Evolutionary conservation across 345 rosid genomes (phyloP).

Genomic region (Trapa bicornis): DNA sequence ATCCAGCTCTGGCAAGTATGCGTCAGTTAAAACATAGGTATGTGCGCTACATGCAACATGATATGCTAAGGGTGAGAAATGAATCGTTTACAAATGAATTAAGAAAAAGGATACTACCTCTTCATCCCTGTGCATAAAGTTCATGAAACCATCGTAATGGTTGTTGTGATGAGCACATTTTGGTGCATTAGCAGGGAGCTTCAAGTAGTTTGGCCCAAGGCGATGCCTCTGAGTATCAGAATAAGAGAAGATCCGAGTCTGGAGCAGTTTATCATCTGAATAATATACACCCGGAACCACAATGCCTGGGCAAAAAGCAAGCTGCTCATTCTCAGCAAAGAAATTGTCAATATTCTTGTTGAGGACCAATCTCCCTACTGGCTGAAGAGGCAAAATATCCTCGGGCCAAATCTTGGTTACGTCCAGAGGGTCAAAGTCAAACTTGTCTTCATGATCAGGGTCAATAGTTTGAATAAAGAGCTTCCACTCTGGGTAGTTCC

Average conservation of each 20-base stretch:
- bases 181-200: slow-evolving; percentile 86
- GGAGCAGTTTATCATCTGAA: slow-evolving; percentile 90
- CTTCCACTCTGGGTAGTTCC: slow-evolving; percentile 88
- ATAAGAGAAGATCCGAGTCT: slow-evolving; percentile 77
- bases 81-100: background rate
- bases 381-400: slow-evolving; percentile 84
- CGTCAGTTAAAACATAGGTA: background rate
- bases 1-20: no score
- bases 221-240: slow-evolving; percentile 97
- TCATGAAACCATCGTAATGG: slow-evolving; percentile 90
- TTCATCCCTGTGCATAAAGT: slow-evolving; percentile 89
- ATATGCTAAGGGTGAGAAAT: background rate
- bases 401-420: slow-evolving; percentile 99
- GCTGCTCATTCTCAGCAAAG: slow-evolving; percentile 91
- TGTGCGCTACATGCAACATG: background rate
- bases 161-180: slow-evolving; percentile 91
- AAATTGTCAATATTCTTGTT: slow-evolving; percentile 92
- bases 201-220: slow-evolving; percentile 95
- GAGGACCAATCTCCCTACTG: slow-evolving; percentile 93
- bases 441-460: slow-evolving; percentile 70
- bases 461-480: slow-evolving; percentile 78
- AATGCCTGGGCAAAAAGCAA: slow-evolving; percentile 89
- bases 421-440: slow-evolving; percentile 93
- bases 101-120: slow-evolving; percentile 34
- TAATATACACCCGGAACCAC: slow-evolving; percentile 88